These are phyloP conservation scores for Penicillium sp. DNA, from an alignment of 2,329 filamentous ascomycete genomes.

Conservation along the genomic window DNA sequence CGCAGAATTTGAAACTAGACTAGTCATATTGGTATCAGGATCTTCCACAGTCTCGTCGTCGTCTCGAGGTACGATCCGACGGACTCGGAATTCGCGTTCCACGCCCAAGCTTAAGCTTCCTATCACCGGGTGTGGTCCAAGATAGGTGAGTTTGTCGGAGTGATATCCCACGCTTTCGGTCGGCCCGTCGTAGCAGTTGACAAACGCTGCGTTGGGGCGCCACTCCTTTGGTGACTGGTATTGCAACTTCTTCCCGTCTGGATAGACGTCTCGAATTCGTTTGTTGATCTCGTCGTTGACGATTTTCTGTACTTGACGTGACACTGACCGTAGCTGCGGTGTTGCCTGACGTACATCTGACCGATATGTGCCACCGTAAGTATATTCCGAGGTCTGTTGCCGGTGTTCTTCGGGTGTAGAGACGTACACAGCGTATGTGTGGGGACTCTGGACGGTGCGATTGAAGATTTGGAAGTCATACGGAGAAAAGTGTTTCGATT, in stretches of 20 bases:
- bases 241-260: conserved; percentile 68
- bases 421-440: conserved; percentile 82
- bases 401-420: conserved; percentile 68
- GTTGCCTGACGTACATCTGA: conserved; percentile 74
- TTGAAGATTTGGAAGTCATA: conserved; percentile 85
- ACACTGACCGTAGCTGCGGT: conserved; percentile 69
- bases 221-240: conserved; percentile 73
- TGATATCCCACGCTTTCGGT: conserved; percentile 87
- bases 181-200: conserved; percentile 87
- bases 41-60: conserved; percentile 47
- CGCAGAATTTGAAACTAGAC: conserved; percentile 26
- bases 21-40: conserved; percentile 13
- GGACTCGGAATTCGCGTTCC: conserved; percentile 86
- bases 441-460: conserved; percentile 78
- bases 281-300: conserved; percentile 76
- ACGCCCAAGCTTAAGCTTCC: conserved; percentile 89
- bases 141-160: conserved; percentile 86
- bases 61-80: conserved; percentile 65
- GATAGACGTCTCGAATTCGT: conserved; percentile 69
- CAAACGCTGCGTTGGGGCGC: conserved; percentile 86
- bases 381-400: conserved; percentile 73
- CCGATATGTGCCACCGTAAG: conserved; percentile 78
- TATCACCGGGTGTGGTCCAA: conserved; percentile 84
- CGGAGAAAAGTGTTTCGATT: conserved; percentile 69
- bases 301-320: conserved; percentile 66